Conservation (phyloP, 176 grass and related monocot species). For the Oryza coarctata region DNA sequence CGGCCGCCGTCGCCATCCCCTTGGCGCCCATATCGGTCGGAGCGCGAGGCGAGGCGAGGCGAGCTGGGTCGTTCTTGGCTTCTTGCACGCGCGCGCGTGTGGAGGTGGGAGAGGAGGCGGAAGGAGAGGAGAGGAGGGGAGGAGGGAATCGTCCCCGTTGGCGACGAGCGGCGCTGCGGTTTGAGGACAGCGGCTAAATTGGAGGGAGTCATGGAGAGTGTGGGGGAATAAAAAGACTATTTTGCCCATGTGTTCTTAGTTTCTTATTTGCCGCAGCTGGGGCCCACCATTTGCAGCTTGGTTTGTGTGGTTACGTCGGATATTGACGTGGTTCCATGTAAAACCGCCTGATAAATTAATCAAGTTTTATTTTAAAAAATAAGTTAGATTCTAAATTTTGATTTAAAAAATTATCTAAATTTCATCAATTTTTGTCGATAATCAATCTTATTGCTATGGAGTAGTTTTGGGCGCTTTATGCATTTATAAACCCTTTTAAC, state of each 20-base stretch:
- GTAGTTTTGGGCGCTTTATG: too few species aligned
- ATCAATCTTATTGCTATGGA: too few species aligned
- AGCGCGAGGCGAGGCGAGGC: neutral
- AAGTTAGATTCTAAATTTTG: too few species aligned
- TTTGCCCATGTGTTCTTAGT: constrained; percentile 1
- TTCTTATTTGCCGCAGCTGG: neutral
- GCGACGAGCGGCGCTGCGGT: neutral
- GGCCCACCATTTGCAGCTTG: neutral
- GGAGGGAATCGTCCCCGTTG: neutral
- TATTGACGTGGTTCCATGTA: too few species aligned
- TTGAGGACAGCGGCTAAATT: constrained; percentile 37
- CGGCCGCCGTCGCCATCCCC: constrained; percentile 61
- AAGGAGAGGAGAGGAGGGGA: too few species aligned
- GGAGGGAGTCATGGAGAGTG: neutral
- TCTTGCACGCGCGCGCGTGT: neutral
- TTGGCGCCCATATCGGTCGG: constrained; percentile 43
- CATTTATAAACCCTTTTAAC: too few species aligned
- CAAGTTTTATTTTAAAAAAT: too few species aligned
- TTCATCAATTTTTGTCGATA: too few species aligned
- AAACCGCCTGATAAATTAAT: too few species aligned
- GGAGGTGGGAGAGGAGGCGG: neutral
- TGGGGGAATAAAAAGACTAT: neutral
- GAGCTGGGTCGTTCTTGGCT: neutral
- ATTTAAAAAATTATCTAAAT: too few species aligned
- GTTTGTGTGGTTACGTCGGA: too few species aligned